phyloP scores from a whole-genome alignment of 257 asterid species.

The Solanum pimpinellifolium region DNA sequence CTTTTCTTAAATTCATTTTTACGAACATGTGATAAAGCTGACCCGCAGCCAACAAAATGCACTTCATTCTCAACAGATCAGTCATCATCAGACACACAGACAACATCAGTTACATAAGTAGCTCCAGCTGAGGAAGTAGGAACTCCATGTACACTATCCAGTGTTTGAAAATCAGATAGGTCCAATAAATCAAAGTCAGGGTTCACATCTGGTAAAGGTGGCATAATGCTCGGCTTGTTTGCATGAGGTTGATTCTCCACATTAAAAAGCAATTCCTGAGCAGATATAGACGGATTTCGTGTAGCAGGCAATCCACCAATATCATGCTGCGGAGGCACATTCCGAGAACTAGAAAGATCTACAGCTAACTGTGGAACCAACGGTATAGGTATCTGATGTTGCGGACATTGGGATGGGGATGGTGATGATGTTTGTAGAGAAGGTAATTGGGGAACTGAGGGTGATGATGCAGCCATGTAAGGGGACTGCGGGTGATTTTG shows the following conservation, averaged over 20 bases:
- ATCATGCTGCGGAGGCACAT: background rate
- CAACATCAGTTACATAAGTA: conserved; percentile 29
- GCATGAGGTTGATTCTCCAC: conserved; percentile 9
- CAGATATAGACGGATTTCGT: conserved; percentile 1
- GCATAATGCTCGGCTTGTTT: background rate
- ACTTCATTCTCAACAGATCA: conserved; percentile 2
- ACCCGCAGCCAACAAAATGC: background rate
- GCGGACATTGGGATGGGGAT: background rate
- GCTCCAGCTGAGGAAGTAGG: conserved; percentile 7
- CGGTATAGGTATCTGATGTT: background rate
- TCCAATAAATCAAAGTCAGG: conserved; percentile 1
- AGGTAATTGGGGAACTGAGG: conserved; percentile 1
- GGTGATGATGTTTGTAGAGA: conserved; percentile 1
- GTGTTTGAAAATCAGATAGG: conserved; percentile 19
- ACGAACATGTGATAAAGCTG: background rate
- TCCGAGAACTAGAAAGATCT: conserved; percentile 2
- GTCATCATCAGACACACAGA: conserved; percentile 64
- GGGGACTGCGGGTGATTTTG: conserved; percentile 5
- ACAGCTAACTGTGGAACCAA: background rate
- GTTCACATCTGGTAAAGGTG: conserved; percentile 4
- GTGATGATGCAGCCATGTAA: conserved; percentile 5
- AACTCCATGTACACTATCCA: conserved; percentile 12
- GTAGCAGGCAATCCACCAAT: background rate
- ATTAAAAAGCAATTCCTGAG: conserved; percentile 14
- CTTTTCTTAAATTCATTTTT: background rate